Conservation (phyloP, 148 eudicot species). For the Camellia lanceoleosa region DNA sequence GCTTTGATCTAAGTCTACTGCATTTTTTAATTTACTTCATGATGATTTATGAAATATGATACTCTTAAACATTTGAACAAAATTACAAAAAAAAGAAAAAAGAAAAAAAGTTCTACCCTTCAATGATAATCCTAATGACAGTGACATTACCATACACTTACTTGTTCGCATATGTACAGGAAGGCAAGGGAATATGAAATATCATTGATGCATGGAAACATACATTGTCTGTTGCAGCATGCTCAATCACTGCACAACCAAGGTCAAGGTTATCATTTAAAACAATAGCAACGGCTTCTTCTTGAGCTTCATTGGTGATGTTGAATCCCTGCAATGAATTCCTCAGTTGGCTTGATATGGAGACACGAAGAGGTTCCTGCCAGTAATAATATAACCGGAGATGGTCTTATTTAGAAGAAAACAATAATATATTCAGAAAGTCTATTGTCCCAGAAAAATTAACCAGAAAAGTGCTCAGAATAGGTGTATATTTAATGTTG, state of each 20-base stretch:
- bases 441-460: no score
- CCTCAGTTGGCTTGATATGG: constrained; percentile 13
- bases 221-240: constrained; percentile 7
- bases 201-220: not conserved
- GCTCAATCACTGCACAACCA: constrained; percentile 11
- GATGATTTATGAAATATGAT: not conserved
- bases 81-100: no score
- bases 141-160: not conserved
- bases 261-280: constrained; percentile 12
- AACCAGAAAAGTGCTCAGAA: no score
- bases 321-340: constrained; percentile 9
- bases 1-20: not conserved
- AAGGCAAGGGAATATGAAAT: not conserved
- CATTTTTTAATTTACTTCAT: not conserved
- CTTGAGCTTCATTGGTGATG: constrained; percentile 10
- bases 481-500: no score
- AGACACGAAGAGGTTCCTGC: constrained; percentile 14
- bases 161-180: not conserved
- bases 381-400: not conserved
- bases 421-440: not conserved
- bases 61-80: not conserved
- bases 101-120: not conserved
- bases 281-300: constrained; percentile 12
- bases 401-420: not conserved
- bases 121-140: not conserved